Evolutionary conservation across 108 stramenopile genomes (phyloP).

Genomic region (Cyclotella choctawhatcheeana): DNA sequence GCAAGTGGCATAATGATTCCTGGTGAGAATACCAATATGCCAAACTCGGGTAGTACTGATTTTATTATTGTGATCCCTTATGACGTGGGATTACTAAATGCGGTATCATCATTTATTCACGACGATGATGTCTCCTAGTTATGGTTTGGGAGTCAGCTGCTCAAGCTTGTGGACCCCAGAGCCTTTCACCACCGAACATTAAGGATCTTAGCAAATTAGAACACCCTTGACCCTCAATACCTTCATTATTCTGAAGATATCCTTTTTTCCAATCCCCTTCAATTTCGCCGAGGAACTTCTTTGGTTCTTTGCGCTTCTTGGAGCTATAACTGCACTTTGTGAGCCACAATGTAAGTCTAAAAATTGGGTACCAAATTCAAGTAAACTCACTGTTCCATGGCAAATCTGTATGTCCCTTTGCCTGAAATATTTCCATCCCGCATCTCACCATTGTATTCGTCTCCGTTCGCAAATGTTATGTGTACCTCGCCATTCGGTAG

Average conservation of each 20-base stretch:
- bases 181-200: slow-evolving; percentile 23
- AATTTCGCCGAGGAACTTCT: neutral
- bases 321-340: neutral
- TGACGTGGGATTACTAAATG: slow-evolving; percentile 1
- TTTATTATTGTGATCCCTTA: slow-evolving; percentile 4
- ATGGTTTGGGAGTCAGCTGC: neutral
- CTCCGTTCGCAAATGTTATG: slow-evolving; percentile 25
- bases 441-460: slow-evolving; percentile 36
- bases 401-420: slow-evolving; percentile 19
- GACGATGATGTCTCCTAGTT: neutral
- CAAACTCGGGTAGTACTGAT: neutral
- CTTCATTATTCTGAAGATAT: slow-evolving; percentile 13
- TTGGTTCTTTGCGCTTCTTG: neutral
- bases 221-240: neutral
- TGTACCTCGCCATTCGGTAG: slow-evolving; percentile 19
- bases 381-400: neutral
- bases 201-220: slow-evolving; percentile 16
- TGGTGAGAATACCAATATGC: neutral
- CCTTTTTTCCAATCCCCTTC: slow-evolving; percentile 18
- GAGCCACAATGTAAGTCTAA: neutral
- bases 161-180: slow-evolving; percentile 13
- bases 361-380: neutral
- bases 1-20: slow-evolving; percentile 15
- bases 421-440: slow-evolving; percentile 32
- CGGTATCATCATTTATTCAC: neutral